Conservation (phyloP, 2,329 filamentous ascomycete genomes). For the Aspergillus flavus region DNA sequence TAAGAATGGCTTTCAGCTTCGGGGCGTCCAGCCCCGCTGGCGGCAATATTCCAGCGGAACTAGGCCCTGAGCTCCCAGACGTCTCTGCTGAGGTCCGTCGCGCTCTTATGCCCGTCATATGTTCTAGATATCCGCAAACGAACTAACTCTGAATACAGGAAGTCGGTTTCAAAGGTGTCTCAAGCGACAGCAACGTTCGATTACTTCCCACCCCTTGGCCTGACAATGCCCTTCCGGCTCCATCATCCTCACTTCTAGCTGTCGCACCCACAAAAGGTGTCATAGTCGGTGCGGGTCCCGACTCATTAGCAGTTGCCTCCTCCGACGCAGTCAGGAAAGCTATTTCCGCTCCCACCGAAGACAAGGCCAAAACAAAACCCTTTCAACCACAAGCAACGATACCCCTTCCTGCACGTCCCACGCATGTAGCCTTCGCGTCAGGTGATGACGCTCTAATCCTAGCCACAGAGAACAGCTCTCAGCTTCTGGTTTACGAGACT, state of each 20-base stretch:
- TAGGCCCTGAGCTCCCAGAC: slow-evolving; percentile 70
- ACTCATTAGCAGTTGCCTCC: slow-evolving; percentile 72
- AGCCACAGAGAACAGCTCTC: slow-evolving; percentile 78
- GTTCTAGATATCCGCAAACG: background rate
- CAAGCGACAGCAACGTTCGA: slow-evolving; percentile 79
- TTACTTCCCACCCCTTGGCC: slow-evolving; percentile 79
- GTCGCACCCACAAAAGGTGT: slow-evolving; percentile 79
- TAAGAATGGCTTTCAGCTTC: slow-evolving; percentile 67
- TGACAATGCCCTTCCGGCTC: slow-evolving; percentile 65
- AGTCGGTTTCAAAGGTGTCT: slow-evolving; percentile 78
- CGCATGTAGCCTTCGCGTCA: slow-evolving; percentile 87
- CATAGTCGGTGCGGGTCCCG: slow-evolving; percentile 83
- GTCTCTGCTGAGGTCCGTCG: slow-evolving; percentile 75
- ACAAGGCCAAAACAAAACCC: slow-evolving; percentile 63
- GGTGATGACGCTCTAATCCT: slow-evolving; percentile 84
- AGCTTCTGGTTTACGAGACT: slow-evolving; percentile 81
- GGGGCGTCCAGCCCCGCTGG: slow-evolving; percentile 49
- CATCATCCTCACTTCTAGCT: slow-evolving; percentile 80
- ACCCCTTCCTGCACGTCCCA: slow-evolving; percentile 72
- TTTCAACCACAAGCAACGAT: slow-evolving; percentile 77
- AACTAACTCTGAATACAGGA: slow-evolving; percentile 47
- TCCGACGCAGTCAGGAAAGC: slow-evolving; percentile 78
- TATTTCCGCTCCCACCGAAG: slow-evolving; percentile 63
- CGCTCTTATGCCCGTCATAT: slow-evolving; percentile 14
- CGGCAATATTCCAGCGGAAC: slow-evolving; percentile 45